Percentiles rank a stretch among this genome's conserved stretches.
phyloP scores from a whole-genome alignment of 176 grass and related monocot species.

The Carex scoparia region DNA sequence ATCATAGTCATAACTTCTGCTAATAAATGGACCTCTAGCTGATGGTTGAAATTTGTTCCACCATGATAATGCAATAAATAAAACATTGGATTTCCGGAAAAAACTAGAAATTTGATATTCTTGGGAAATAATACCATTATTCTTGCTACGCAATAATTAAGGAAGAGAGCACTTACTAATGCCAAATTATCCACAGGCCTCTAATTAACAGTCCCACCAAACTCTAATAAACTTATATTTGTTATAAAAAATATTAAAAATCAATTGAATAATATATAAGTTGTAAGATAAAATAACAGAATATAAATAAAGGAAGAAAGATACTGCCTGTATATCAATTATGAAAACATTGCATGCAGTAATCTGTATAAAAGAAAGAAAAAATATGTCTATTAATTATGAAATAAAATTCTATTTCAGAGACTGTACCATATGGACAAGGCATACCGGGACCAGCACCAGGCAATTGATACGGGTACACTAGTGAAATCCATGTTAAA shows the following conservation, averaged over 20 bases:
- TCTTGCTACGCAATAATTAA: slow-evolving; percentile 38
- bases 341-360: background rate
- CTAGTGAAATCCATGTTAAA: slow-evolving; percentile 30
- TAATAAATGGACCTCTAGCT: slow-evolving; percentile 79
- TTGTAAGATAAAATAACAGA: background rate
- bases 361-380: background rate
- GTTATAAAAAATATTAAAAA: slow-evolving; percentile 5
- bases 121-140: background rate
- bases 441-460: background rate
- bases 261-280: background rate
- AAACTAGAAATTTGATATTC: background rate
- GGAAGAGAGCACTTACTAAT: slow-evolving; percentile 69
- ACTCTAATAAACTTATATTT: slow-evolving; percentile 76
- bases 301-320: background rate
- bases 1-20: slow-evolving; percentile 90
- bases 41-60: slow-evolving; percentile 81
- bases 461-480: background rate
- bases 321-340: slow-evolving; percentile 8
- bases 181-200: slow-evolving; percentile 66
- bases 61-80: slow-evolving; percentile 57
- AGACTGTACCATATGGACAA: slow-evolving; percentile 1
- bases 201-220: slow-evolving; percentile 67
- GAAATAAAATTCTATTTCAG: background rate
- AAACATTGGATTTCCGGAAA: background rate
- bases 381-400: background rate